phyloP scores from a whole-genome alignment of 2,329 filamentous ascomycete species.

The Aulographum hederae region DNA sequence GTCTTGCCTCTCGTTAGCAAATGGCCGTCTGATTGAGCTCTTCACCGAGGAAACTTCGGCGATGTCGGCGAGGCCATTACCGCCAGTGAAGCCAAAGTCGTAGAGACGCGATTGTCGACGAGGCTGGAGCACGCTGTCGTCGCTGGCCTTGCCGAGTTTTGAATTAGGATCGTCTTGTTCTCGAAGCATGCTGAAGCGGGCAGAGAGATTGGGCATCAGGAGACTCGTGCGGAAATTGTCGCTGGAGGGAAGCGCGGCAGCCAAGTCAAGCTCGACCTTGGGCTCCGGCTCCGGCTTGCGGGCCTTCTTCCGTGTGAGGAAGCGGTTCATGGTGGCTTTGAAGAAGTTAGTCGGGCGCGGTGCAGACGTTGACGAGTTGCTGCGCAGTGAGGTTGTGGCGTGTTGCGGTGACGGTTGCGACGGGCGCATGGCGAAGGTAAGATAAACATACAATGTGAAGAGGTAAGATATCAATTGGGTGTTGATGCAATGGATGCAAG shows the following conservation, averaged over 20 bases:
- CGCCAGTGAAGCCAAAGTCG: slow-evolving; percentile 44
- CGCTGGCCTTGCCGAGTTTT: slow-evolving; percentile 81
- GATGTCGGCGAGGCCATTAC: slow-evolving; percentile 56
- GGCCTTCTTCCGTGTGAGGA: slow-evolving; percentile 53
- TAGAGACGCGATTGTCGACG: slow-evolving; percentile 63
- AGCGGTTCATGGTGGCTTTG: slow-evolving; percentile 49
- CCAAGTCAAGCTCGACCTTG: slow-evolving; percentile 53
- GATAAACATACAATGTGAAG: no score
- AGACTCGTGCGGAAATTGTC: slow-evolving; percentile 93
- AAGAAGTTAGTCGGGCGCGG: slow-evolving; percentile 6
- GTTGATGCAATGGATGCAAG: no score
- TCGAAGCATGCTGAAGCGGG: slow-evolving; percentile 88
- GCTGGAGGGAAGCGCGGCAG: slow-evolving; percentile 54
- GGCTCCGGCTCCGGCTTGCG: slow-evolving; percentile 25
- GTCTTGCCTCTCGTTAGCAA: slow-evolving; percentile 29
- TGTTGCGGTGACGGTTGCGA: no score
- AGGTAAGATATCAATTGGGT: no score
- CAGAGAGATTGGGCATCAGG: slow-evolving; percentile 85
- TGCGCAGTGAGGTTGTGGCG: no score
- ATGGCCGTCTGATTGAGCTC: slow-evolving; percentile 26
- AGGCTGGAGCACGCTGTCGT: slow-evolving; percentile 78
- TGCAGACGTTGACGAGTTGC: no score
- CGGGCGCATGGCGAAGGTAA: no score
- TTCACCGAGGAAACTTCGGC: slow-evolving; percentile 71
- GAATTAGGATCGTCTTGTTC: slow-evolving; percentile 87